phyloP scores from a whole-genome alignment of 2,329 filamentous ascomycete species.

The Aureobasidium sp. region DNA sequence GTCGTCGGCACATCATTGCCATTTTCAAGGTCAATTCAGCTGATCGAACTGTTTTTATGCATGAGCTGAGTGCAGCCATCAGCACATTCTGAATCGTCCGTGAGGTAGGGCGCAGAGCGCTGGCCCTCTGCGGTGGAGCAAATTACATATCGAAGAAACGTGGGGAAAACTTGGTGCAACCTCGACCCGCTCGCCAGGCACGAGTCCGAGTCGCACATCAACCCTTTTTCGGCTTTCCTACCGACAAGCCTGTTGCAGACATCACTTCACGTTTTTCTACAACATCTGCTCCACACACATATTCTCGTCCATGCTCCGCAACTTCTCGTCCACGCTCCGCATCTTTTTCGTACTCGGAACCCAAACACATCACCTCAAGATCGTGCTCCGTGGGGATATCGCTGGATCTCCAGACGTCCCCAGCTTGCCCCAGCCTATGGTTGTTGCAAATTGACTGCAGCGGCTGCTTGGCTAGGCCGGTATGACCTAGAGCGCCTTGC shows the following conservation, averaged over 20 bases:
- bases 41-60: too few relatives aligned
- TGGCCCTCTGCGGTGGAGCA: background rate
- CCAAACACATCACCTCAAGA: background rate
- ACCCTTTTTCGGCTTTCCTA: constrained; percentile 2
- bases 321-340: background rate
- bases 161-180: constrained; percentile 1
- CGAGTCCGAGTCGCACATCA: background rate
- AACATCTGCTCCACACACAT: background rate
- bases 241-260: background rate
- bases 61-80: background rate
- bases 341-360: constrained; percentile 10
- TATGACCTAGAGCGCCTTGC: background rate
- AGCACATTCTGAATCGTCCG: background rate
- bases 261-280: background rate
- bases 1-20: background rate
- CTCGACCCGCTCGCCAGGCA: background rate
- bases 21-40: background rate
- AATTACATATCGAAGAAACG: background rate
- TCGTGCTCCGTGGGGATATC: constrained; percentile 9
- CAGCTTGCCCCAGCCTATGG: background rate
- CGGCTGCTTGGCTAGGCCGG: background rate
- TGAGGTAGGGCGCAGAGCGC: background rate
- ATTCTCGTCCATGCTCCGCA: background rate
- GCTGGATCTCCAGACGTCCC: constrained; percentile 9
- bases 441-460: background rate